Conservation (phyloP, 202 grass and related monocot genomes). For the Saccharum hybrid region DNA sequence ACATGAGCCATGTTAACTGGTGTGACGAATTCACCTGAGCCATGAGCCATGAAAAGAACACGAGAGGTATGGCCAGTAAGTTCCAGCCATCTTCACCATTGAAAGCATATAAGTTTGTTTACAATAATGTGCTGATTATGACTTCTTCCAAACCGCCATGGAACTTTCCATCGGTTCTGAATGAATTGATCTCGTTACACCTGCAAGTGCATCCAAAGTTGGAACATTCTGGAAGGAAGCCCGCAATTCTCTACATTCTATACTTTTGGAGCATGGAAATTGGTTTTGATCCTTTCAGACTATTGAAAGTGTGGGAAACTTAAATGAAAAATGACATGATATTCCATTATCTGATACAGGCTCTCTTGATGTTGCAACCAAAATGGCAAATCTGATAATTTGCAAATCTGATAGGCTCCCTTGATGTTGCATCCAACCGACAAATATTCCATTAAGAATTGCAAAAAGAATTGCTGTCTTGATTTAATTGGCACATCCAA, state of each 20-base stretch:
- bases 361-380: neutral
- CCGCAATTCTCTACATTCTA: no score
- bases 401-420: neutral
- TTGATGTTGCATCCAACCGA: constrained; percentile 4
- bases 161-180: no score
- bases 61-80: constrained; percentile 79
- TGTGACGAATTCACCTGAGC: neutral
- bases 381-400: neutral
- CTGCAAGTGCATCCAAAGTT: no score
- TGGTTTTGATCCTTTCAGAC: no score
- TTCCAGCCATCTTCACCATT: constrained; percentile 67
- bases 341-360: neutral
- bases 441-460: neutral
- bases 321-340: neutral
- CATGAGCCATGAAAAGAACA: constrained; percentile 67
- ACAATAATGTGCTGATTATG: no score
- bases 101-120: no score
- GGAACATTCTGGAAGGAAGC: no score
- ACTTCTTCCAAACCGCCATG: no score
- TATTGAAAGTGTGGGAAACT: neutral
- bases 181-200: no score
- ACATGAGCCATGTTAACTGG: constrained; percentile 24
- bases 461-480: neutral
- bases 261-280: no score
- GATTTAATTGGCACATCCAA: constrained; percentile 34